phyloP scores from a whole-genome alignment of 2,329 filamentous ascomycete genomes.

The Paecilomyces sp. region DNA sequence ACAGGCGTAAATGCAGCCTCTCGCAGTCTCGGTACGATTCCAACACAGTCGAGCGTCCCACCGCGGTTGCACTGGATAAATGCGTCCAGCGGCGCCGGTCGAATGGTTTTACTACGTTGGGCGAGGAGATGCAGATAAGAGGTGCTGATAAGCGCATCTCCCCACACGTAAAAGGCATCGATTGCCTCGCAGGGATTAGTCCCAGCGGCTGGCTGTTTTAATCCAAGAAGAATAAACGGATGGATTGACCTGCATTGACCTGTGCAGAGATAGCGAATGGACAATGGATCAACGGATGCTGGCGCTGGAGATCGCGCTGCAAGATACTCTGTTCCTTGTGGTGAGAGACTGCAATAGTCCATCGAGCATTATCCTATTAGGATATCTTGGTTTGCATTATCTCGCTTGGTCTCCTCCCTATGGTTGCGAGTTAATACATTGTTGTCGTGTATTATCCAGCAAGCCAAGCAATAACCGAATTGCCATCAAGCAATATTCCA shows the following conservation, averaged over 20 bases:
- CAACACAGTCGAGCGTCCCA: neutral
- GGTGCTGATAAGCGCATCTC: slow-evolving; percentile 1
- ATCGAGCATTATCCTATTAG: too few relatives aligned
- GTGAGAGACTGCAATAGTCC: too few relatives aligned
- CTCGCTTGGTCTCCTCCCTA: too few relatives aligned
- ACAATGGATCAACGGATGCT: neutral
- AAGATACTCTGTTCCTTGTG: too few relatives aligned
- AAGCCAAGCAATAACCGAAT: too few relatives aligned
- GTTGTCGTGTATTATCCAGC: too few relatives aligned
- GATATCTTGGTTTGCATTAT: too few relatives aligned
- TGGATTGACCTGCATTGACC: neutral
- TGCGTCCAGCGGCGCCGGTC: neutral
- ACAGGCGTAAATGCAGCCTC: neutral
- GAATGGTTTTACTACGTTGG: slow-evolving; percentile 16
- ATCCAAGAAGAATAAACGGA: neutral
- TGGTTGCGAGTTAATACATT: too few relatives aligned
- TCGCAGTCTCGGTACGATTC: neutral
- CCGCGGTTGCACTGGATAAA: neutral
- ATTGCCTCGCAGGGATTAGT: neutral
- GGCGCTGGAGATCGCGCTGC: neutral
- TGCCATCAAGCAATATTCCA: neutral
- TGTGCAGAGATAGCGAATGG: neutral
- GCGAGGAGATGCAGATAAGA: slow-evolving; percentile 14
- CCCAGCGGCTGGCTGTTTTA: neutral
- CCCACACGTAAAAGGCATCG: neutral